Base-by-base conservation (phyloP, 2,329 filamentous ascomycete genomes). In the Colletotrichum shisoi region DNA sequence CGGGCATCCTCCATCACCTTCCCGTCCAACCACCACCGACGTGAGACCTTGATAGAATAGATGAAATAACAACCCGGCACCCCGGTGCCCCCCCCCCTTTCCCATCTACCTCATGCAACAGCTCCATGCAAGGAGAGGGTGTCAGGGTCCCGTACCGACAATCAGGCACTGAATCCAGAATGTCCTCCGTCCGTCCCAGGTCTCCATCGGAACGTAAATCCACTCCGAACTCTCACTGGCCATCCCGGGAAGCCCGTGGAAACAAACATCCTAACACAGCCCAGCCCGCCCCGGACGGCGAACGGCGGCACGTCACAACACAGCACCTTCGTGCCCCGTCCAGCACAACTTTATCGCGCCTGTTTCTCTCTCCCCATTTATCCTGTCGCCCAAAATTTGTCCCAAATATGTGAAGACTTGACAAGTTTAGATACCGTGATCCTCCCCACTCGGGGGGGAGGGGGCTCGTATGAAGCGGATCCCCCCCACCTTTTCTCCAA, bases 391-490 rank as follows among this genome's bases (percentile, higher is more conserved):
- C 54, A 40, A 15, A 57, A 57, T 17, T 11, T 6, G 12, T 45
- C 54, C 54, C 54, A 19, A 57, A 57, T 17, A 21, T 11, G 6
- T 57, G 12, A 45, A 57, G 39, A 17, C 1, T 39, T 9, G 24
- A 53, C 4, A 42, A 21, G 24, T 13, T 42, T 13, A 6, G 13
- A 39, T 27, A 11, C 51, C 9, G 6, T 53, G 21, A 21, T 19
- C 11, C 8, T 31, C n/a, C n/a, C 3, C 13, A 11, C 7, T 13
- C 19, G n/a, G 19, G 4, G 44, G 11, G 27, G 24, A 37, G 54
- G 15, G n/a, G 61, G 49, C 61, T 67, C 64, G 61, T 67, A 67
- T 64, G 61, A 51, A 64, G 64, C 64, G 64, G 64, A 56, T 60
- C 64, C 24, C 40, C 45, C 11, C 45, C 31, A 21, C 48, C 15